phyloP scores from a whole-genome alignment of 2,329 filamentous ascomycete species.

The Xylariaceae sp. region DNA sequence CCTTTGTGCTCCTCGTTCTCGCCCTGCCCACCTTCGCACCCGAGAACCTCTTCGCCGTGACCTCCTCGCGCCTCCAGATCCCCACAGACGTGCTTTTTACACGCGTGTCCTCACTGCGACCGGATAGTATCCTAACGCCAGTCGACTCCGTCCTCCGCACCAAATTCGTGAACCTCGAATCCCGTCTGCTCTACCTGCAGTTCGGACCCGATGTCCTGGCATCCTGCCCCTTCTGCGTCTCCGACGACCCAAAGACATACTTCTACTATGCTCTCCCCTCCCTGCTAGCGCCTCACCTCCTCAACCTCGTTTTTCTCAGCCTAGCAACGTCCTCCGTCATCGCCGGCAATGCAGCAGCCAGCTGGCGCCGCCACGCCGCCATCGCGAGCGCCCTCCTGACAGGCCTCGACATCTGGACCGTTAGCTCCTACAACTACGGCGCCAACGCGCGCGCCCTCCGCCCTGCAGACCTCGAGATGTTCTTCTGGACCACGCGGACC shows the following conservation, averaged over 20 bases:
- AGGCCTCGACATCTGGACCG: conserved; percentile 59
- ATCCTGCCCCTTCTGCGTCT: conserved; percentile 74
- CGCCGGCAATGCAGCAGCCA: conserved; percentile 47
- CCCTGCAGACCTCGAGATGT: conserved; percentile 60
- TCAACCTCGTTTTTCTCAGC: conserved; percentile 68
- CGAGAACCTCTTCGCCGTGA: conserved; percentile 75
- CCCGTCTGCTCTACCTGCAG: conserved; percentile 73
- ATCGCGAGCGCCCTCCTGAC: conserved; percentile 56
- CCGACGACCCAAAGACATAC: conserved; percentile 65
- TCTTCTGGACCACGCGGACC: conserved; percentile 64
- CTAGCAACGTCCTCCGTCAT: conserved; percentile 65
- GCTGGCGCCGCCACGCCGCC: conserved; percentile 68
- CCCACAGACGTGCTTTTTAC: conserved; percentile 80
- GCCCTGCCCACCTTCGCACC: conserved; percentile 63
- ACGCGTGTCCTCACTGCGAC: conserved; percentile 58
- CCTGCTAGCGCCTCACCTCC: conserved; percentile 69
- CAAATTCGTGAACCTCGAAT: conserved; percentile 65
- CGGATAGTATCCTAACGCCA: conserved; percentile 43
- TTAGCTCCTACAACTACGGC: conserved; percentile 60
- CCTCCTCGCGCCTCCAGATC: conserved; percentile 76
- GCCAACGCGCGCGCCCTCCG: conserved; percentile 58
- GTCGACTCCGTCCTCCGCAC: conserved; percentile 60
- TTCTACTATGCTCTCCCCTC: conserved; percentile 75
- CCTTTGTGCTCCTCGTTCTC: conserved; percentile 51
- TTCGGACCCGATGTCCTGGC: conserved; percentile 71